A percentile compares a stretch with the other conserved stretches of the same genome.
Conservation (phyloP, 306 rosid genomes). For the Cyamopsis tetragonoloba region DNA sequence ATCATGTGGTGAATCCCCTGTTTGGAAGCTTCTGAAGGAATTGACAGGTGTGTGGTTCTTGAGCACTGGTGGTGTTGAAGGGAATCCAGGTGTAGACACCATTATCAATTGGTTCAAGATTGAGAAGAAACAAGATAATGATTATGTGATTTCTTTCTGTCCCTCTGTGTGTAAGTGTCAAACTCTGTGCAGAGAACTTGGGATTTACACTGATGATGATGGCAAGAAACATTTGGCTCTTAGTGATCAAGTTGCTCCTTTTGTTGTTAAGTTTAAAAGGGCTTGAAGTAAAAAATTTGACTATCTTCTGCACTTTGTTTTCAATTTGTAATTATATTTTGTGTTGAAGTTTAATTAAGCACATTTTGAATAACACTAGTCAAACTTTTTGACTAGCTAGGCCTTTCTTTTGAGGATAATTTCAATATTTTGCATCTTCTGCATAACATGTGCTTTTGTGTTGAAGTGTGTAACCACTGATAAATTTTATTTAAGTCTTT, state of each 20-base stretch:
- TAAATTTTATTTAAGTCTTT: too few relatives aligned
- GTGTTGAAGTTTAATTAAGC: too few relatives aligned
- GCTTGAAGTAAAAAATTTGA: too few relatives aligned
- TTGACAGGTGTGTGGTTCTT: constrained; percentile 40
- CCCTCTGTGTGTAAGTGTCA: constrained; percentile 55
- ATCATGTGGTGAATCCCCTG: constrained; percentile 31
- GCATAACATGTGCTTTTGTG: too few relatives aligned
- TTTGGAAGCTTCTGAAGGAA: constrained; percentile 46
- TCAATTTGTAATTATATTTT: too few relatives aligned
- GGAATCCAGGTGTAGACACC: constrained; percentile 42
- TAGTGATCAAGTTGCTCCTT: constrained; percentile 30
- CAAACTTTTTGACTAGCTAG: too few relatives aligned
- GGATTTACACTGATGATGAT: constrained; percentile 6
- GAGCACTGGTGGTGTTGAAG: constrained; percentile 43
- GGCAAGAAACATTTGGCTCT: constrained; percentile 37
- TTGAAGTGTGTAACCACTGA: too few relatives aligned
- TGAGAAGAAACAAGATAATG: constrained; percentile 44
- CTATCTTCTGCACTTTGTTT: too few relatives aligned
- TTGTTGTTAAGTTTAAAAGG: constrained; percentile 27
- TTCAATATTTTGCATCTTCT: too few relatives aligned
- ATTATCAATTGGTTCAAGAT: constrained; percentile 60
- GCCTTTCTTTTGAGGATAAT: too few relatives aligned
- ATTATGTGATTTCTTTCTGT: constrained; percentile 50
- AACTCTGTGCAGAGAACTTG: constrained; percentile 45
- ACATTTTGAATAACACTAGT: constrained; percentile 21